A percentile compares a stretch with the other conserved stretches of the same genome.
phyloP scores from a whole-genome alignment of 1,139 yeast genomes.

The Candida gigantensis region DNA sequence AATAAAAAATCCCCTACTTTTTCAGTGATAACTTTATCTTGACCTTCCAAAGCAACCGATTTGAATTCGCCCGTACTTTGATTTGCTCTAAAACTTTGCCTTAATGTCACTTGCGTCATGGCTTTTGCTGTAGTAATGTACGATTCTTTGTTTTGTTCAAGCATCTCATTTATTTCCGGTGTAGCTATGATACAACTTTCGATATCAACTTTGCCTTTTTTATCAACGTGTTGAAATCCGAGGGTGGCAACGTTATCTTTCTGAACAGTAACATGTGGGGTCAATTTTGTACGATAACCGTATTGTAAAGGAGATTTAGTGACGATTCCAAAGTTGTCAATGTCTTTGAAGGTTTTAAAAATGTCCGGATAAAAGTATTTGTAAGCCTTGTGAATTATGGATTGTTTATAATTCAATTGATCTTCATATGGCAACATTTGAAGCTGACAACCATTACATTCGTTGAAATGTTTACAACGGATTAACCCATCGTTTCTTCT shows the following conservation, averaged over 20 bases:
- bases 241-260: constrained; percentile 17
- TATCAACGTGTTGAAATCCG: constrained; percentile 35
- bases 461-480: constrained; percentile 73
- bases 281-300: constrained; percentile 38
- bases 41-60: constrained; percentile 27
- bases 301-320: constrained; percentile 44
- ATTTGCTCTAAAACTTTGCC: constrained; percentile 38
- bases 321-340: constrained; percentile 25
- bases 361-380: constrained; percentile 35
- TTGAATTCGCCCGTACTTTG: constrained; percentile 33
- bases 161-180: constrained; percentile 23
- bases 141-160: constrained; percentile 4
- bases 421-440: constrained; percentile 46
- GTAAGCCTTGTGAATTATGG: constrained; percentile 36
- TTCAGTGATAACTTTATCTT: constrained; percentile 30
- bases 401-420: constrained; percentile 35
- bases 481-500: constrained; percentile 30
- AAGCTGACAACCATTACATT: constrained; percentile 56
- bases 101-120: constrained; percentile 17
- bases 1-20: constrained; percentile 31
- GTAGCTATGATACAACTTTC: constrained; percentile 35
- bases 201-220: constrained; percentile 29
- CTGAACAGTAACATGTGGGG: constrained; percentile 32
- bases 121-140: constrained; percentile 2
- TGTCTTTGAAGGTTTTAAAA: constrained; percentile 10